Evolutionary conservation across 78 protist species (phyloP).

Genomic region (Tieghemostelium lacteum): DNA sequence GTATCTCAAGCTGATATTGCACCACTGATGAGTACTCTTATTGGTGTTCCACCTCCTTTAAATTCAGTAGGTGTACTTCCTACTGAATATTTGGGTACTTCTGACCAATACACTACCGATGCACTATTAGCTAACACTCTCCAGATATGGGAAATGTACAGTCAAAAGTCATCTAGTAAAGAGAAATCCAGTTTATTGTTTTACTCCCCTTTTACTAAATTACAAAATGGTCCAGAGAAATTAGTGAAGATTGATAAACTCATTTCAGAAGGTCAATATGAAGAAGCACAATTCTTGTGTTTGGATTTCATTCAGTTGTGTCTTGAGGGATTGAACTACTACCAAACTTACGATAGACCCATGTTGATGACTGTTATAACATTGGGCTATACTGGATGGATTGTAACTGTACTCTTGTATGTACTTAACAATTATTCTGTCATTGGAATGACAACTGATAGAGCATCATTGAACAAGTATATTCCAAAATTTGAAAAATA

Average conservation of each 20-base stretch:
- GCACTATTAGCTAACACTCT: constrained; percentile 72
- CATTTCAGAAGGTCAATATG: background rate
- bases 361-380: constrained; percentile 83
- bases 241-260: background rate
- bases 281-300: constrained; percentile 66
- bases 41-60: constrained; percentile 87
- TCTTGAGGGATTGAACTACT: constrained; percentile 81
- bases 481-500: constrained; percentile 4
- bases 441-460: constrained; percentile 15
- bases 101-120: constrained; percentile 21
- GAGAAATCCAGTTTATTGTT: constrained; percentile 34
- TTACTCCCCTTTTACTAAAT: constrained; percentile 38
- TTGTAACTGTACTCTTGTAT: constrained; percentile 46
- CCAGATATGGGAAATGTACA: constrained; percentile 78
- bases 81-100: constrained; percentile 50
- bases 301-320: constrained; percentile 35
- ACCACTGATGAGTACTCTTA: constrained; percentile 85
- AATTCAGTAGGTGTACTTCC: constrained; percentile 91
- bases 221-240: constrained; percentile 16
- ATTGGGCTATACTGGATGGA: constrained; percentile 87
- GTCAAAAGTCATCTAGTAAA: constrained; percentile 9
- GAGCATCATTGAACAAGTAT: background rate
- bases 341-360: constrained; percentile 88
- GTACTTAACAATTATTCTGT: constrained; percentile 43
- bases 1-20: constrained; percentile 92